Percentiles rank a stretch among this genome's conserved stretches.
Conservation (phyloP, 345 rosid species). For the Aquilaria malaccensis region DNA sequence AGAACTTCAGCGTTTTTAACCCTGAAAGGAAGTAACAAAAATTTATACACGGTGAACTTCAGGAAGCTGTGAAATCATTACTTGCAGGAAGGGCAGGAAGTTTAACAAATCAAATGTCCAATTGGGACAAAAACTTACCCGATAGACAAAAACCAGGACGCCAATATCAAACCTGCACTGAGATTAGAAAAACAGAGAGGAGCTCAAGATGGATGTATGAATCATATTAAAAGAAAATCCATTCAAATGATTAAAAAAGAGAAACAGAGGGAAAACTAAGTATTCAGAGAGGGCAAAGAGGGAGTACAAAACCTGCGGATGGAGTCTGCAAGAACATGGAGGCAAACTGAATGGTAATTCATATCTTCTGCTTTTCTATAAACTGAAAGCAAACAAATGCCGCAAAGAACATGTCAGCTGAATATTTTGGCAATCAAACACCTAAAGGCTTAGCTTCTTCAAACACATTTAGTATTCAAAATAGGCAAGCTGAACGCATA, state of each 20-base stretch:
- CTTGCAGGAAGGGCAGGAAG: neutral
- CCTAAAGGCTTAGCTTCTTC: too few species aligned
- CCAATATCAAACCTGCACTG: constrained; percentile 98
- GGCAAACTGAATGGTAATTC: constrained; percentile 92
- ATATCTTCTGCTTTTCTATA: constrained; percentile 96
- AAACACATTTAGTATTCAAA: too few species aligned
- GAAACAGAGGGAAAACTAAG: constrained; percentile 5
- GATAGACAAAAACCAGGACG: constrained; percentile 92
- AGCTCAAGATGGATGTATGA: constrained; percentile 24
- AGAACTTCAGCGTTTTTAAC: constrained; percentile 92
- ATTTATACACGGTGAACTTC: neutral
- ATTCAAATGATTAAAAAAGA: neutral
- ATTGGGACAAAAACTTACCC: constrained; percentile 46
- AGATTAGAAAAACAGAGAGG: constrained; percentile 28
- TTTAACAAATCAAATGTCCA: neutral
- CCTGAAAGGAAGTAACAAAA: constrained; percentile 36
- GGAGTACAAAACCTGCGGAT: constrained; percentile 58
- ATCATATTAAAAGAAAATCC: neutral
- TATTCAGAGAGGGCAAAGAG: constrained; percentile 1
- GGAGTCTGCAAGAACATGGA: constrained; percentile 93
- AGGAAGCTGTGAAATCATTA: neutral
- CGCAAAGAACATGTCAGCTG: too few species aligned
- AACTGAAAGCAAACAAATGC: constrained; percentile 34
- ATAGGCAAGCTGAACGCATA: too few species aligned
- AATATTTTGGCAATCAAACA: too few species aligned